Base-by-base conservation (phyloP, 352 stramenopile genomes). In the Blastocystis sp. region DNA sequence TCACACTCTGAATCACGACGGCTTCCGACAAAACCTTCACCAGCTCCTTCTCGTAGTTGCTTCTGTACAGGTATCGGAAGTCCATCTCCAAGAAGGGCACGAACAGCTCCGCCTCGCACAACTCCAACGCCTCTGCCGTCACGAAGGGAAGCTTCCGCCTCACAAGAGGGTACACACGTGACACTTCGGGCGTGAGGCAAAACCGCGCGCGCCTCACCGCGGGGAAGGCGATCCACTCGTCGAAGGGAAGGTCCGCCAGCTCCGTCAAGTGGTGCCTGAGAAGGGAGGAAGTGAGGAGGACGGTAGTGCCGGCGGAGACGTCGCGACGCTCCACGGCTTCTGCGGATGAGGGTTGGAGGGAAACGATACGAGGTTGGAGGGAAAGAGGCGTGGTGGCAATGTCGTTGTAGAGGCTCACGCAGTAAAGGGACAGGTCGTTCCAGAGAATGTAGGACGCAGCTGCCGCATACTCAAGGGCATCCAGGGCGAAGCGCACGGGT, bases 81-180 rank as follows among this genome's bases (percentile, higher is more conserved):
- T 81, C 70, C 70, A 81, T 81, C 48, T 81, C 70, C 19, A 81
- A 52, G 42, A 81, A 81, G 52, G 70, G 70, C 19, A 81, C 70
- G 42, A 48, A 81, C 9, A 9, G 38, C 43, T 21, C 11, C 24
- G 70, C 3, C 43, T 66, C 19, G 1, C 19, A 28, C 62, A 69
- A 19, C n/a, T 24, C 38, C 62, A 10, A 24, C 62, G 17, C 28
- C 17, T 19, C 10, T 40, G 11, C 0, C 9, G n/a, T 40, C 62
- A 10, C 19, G 38, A 69, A 69, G 19, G 62, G 62, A 69, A 69
- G 19, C n/a, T 24, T 19, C 10, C 17, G n/a, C 7, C 34, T 63
- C 11, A 10, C 34, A 28, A 62, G 2, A 19, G 34, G 3, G 10
- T 34, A 66, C 1, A 81, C 45, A 63, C 70, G 40, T 17, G 70